Base-by-base conservation (phyloP, 2,329 filamentous ascomycete genomes). In the Byssochlamys sp. region DNA sequence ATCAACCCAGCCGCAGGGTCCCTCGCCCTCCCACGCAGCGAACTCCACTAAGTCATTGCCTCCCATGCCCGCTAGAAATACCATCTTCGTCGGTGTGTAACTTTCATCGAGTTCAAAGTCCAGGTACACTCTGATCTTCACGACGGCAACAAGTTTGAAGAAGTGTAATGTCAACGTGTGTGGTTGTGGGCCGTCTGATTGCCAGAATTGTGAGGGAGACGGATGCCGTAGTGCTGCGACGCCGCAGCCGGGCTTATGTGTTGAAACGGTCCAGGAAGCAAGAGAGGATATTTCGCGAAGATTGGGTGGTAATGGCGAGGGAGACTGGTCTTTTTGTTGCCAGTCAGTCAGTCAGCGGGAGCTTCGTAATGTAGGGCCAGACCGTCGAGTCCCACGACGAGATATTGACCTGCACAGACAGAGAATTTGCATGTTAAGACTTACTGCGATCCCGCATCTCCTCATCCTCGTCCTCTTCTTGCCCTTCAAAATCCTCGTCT, bases 21-120 rank as follows among this genome's bases (percentile, higher is more conserved):
- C 86, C 62, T 85, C 84, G 26, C 96, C 85, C 61, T 84, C 82
- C 80, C 96, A 87, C 26, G 85, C 85, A 1, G 86, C 86, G 71
- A 96, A 97, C 61, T 94, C 88, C 56, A 95, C 87, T 9, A 97
- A 83, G 68, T 95, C 91, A 72, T 97, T 94, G 62, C 91, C 88
- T 51, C 91, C 90, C 61, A 90, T 96, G 11, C 94, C 94, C 0
- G 91, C 92, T 39, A 88, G 84, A 69, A 97, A 91, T 52, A 88
- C 79, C 67, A 99, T 95, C 66, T 91, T 89, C 1, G 91, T 97
- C 0, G 94, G 94, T 2, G 94, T 99, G 72, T 99, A 99, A 50
- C 89, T 94, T 75, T 99, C 94, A 73, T 99, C 94, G 56, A 90
- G 84, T 61, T 87, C 86, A 72, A 95, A 96, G 75, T 99, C 91